These are phyloP conservation scores for Coemansia sp. DNA, from an alignment of 192 early-diverging fungal species.

Conservation along the genomic window DNA sequence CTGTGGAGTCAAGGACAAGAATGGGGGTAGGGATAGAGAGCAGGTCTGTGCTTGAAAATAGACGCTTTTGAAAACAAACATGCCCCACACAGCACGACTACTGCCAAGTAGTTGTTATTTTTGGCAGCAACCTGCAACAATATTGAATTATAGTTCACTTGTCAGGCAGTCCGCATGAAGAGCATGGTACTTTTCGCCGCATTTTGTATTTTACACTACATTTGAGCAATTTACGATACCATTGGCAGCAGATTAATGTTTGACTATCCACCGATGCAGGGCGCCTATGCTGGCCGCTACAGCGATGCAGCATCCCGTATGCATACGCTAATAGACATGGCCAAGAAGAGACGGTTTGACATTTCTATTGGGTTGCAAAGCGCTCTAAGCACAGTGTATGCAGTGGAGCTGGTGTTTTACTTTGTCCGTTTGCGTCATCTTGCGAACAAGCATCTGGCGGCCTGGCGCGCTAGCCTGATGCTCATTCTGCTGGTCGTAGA, in stretches of 20 bases:
- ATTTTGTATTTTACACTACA: too few species aligned
- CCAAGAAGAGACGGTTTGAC: constrained; percentile 36
- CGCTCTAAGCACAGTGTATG: constrained; percentile 31
- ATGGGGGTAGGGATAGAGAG: too few species aligned
- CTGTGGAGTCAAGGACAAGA: too few species aligned
- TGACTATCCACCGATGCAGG: constrained; percentile 24
- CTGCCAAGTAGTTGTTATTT: not conserved
- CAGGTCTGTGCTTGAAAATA: too few species aligned
- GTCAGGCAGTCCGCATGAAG: too few species aligned
- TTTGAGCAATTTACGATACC: too few species aligned
- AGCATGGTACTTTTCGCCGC: too few species aligned
- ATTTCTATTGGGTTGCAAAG: constrained; percentile 48
- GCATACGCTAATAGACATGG: constrained; percentile 8
- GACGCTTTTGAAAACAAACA: too few species aligned
- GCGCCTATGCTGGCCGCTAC: constrained; percentile 9
- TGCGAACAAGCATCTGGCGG: constrained; percentile 30
- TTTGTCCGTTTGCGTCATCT: constrained; percentile 41
- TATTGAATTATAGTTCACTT: too few species aligned
- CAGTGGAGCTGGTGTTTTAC: constrained; percentile 40
- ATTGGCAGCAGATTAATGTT: constrained; percentile 14
- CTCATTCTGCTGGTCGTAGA: constrained; percentile 41
- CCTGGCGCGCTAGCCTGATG: constrained; percentile 49
- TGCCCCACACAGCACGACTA: too few species aligned
- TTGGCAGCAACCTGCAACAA: not conserved
- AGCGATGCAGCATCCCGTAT: constrained; percentile 11